These are phyloP conservation scores for Lichina pygmaea DNA, from an alignment of 495 filamentous ascomycete species.

Conservation along the genomic window DNA sequence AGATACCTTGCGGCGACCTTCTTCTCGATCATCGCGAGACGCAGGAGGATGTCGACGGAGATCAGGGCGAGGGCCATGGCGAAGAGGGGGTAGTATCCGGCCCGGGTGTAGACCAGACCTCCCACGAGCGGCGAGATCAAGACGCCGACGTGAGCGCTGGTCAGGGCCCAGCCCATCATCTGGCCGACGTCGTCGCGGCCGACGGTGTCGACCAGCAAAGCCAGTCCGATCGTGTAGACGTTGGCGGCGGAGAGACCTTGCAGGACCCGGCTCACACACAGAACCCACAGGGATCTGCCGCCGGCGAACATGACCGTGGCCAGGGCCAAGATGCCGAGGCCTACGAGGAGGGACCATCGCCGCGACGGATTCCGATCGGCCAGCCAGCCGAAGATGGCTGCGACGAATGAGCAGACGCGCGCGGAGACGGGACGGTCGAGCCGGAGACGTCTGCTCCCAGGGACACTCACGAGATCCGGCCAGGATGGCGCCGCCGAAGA, in stretches of 20 bases:
- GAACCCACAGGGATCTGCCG: slow-evolving; percentile 35
- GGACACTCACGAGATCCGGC: neutral
- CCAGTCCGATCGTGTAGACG: slow-evolving; percentile 61
- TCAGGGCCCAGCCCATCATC: slow-evolving; percentile 45
- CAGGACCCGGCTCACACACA: slow-evolving; percentile 42
- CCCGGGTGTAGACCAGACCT: slow-evolving; percentile 46
- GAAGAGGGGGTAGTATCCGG: slow-evolving; percentile 52
- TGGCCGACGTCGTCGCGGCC: slow-evolving; percentile 35
- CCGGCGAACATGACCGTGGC: slow-evolving; percentile 52
- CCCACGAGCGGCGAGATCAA: slow-evolving; percentile 53
- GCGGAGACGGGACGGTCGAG: no score
- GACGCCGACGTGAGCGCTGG: slow-evolving; percentile 41
- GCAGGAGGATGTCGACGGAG: slow-evolving; percentile 38
- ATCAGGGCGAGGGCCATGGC: slow-evolving; percentile 46
- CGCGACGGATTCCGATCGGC: slow-evolving; percentile 24
- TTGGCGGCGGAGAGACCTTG: slow-evolving; percentile 56
- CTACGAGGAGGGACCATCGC: slow-evolving; percentile 52
- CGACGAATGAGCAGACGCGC: slow-evolving; percentile 1
- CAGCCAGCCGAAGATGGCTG: slow-evolving; percentile 8
- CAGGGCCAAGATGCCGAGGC: slow-evolving; percentile 53
- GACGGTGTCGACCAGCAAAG: slow-evolving; percentile 69
- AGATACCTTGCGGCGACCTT: slow-evolving; percentile 42
- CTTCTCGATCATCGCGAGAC: slow-evolving; percentile 49
- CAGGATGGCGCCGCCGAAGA: neutral
- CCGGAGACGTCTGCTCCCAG: no score